Conservation (phyloP, 177 flowering plant species). For the Vitis hybrid region DNA sequence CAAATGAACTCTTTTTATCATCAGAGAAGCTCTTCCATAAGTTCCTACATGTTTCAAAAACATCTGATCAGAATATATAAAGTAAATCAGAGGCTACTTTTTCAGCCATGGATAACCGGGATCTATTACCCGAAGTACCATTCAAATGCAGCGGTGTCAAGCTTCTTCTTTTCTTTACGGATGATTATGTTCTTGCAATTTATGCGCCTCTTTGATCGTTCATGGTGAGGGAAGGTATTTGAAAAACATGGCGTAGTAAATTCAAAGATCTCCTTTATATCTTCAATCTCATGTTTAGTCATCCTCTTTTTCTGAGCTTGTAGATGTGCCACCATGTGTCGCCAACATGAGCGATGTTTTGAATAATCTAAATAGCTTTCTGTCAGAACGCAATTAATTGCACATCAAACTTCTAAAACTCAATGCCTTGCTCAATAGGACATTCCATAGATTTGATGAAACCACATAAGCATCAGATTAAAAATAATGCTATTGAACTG, state of each 20-base stretch:
- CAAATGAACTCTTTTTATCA: slow-evolving; percentile 36
- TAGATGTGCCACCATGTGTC: slow-evolving; percentile 12
- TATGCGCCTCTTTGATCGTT: slow-evolving; percentile 22
- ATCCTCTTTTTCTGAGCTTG: slow-evolving; percentile 13
- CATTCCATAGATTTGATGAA: too few species aligned
- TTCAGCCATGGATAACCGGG: not conserved
- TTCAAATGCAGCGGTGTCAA: slow-evolving; percentile 32
- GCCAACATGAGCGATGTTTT: slow-evolving; percentile 16
- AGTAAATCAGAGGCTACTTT: not conserved
- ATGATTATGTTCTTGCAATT: not conserved
- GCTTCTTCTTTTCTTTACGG: slow-evolving; percentile 14
- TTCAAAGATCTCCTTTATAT: slow-evolving; percentile 5
- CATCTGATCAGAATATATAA: not conserved
- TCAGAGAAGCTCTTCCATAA: slow-evolving; percentile 50
- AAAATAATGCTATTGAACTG: too few species aligned
- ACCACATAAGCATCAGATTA: too few species aligned
- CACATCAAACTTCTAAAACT: too few species aligned
- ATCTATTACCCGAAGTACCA: slow-evolving; percentile 33
- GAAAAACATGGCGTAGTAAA: slow-evolving; percentile 21
- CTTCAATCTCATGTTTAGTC: slow-evolving; percentile 4
- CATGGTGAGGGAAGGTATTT: slow-evolving; percentile 10
- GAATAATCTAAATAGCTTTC: too few species aligned
- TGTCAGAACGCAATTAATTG: too few species aligned
- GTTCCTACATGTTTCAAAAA: slow-evolving; percentile 31
- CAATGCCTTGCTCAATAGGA: too few species aligned